These are phyloP conservation scores for Aureobasidium leucospermi DNA, from an alignment of 2,329 filamentous ascomycete species.

Conservation along the genomic window DNA sequence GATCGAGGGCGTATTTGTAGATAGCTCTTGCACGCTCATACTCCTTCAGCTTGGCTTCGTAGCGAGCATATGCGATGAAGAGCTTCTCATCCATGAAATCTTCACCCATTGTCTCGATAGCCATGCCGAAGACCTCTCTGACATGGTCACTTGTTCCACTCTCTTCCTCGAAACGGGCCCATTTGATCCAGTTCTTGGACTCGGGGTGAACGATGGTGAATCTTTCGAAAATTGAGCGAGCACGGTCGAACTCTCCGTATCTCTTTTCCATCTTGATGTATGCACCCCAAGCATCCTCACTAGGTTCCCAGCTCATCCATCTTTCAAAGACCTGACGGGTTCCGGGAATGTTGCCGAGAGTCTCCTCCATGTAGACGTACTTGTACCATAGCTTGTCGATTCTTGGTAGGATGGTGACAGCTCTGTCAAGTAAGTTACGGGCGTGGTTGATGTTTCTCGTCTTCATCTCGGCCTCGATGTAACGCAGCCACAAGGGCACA, in stretches of 20 bases:
- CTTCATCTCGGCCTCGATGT: constrained; percentile 96
- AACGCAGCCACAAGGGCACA: constrained; percentile 81
- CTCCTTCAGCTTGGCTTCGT: constrained; percentile 90
- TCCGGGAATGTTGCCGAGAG: constrained; percentile 85
- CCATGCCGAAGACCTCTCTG: constrained; percentile 80
- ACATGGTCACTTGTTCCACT: constrained; percentile 87
- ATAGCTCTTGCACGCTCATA: constrained; percentile 89
- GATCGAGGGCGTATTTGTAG: constrained; percentile 93
- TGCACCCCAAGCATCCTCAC: constrained; percentile 88
- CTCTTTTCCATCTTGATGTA: constrained; percentile 97
- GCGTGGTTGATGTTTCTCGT: constrained; percentile 93
- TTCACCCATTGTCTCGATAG: constrained; percentile 83
- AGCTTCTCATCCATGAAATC: constrained; percentile 94
- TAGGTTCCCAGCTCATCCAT: constrained; percentile 98
- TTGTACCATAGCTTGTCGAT: constrained; percentile 99
- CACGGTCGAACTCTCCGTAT: constrained; percentile 84
- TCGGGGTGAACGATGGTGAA: constrained; percentile 93
- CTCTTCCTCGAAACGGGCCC: constrained; percentile 95
- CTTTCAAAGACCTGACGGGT: constrained; percentile 92
- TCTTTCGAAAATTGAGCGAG: constrained; percentile 79
- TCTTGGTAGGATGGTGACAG: constrained; percentile 83
- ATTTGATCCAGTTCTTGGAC: constrained; percentile 96
- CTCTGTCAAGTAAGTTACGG: constrained; percentile 84
- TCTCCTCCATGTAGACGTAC: constrained; percentile 98
- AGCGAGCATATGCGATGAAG: constrained; percentile 92